phyloP scores from a whole-genome alignment of 2,329 filamentous ascomycete genomes.

The Phaeosphaeriaceae sp. region DNA sequence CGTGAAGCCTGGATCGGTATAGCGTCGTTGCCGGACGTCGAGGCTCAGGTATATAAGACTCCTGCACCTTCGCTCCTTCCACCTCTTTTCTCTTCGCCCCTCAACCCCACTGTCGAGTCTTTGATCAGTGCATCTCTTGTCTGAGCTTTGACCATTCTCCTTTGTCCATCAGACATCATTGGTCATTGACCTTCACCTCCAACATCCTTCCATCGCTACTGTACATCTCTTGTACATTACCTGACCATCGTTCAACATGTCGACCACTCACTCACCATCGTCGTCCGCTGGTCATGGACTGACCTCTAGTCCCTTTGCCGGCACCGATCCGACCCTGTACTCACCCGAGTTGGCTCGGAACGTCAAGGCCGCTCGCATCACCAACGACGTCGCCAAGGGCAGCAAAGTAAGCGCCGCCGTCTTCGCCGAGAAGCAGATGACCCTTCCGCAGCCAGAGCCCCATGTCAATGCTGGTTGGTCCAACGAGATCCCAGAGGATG shows the following conservation, averaged over 20 bases:
- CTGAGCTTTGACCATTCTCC: neutral
- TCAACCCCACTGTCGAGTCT: conserved; percentile 10
- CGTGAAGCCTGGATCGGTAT: conserved; percentile 8
- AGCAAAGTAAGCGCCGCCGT: conserved; percentile 11
- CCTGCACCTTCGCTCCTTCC: conserved; percentile 17
- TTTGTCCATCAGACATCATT: conserved; percentile 18
- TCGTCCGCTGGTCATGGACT: conserved; percentile 29
- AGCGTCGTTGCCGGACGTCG: conserved; percentile 16
- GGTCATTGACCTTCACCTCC: conserved; percentile 12
- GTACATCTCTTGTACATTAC: conserved; percentile 29
- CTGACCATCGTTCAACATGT: conserved; percentile 32
- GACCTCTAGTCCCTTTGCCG: conserved; percentile 33
- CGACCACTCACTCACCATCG: conserved; percentile 27
- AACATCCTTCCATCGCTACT: conserved; percentile 21
- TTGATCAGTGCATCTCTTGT: conserved; percentile 19
- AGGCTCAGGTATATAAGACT: conserved; percentile 17
- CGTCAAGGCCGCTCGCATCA: conserved; percentile 11
- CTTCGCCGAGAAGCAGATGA: conserved; percentile 12
- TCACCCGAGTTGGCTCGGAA: conserved; percentile 33
- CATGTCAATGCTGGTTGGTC: conserved; percentile 26
- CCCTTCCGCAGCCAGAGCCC: conserved; percentile 20
- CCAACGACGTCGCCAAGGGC: conserved; percentile 16
- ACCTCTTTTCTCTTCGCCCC: conserved; percentile 13
- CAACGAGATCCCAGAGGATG: conserved; percentile 34
- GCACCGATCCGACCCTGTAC: conserved; percentile 38